phyloP scores from a whole-genome alignment of 73 alveolate genomes.

The Symbiodinium pilosum region DNA sequence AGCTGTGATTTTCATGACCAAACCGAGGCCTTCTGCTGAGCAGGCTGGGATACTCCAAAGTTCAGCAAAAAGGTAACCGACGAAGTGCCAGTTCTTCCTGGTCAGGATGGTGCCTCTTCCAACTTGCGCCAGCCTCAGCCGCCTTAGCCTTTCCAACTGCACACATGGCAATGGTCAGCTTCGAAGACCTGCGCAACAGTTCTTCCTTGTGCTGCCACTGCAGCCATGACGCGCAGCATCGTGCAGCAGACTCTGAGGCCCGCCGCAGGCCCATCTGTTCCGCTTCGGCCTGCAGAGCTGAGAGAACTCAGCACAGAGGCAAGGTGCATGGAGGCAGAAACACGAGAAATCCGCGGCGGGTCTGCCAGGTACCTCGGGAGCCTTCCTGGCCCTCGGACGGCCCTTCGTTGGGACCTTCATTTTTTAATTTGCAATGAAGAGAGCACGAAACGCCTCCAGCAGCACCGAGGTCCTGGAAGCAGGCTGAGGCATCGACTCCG shows the following conservation, averaged over 20 bases:
- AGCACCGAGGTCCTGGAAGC: slow-evolving; percentile 35
- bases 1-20: too few relatives aligned
- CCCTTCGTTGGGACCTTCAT: not conserved
- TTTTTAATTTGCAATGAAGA: not conserved
- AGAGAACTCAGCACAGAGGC: slow-evolving; percentile 81
- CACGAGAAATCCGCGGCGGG: too few relatives aligned
- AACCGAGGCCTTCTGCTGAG: too few relatives aligned
- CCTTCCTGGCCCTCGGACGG: slow-evolving; percentile 94
- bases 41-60: too few relatives aligned
- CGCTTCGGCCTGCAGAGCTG: slow-evolving; percentile 74
- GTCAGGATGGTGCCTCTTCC: slow-evolving; percentile 5
- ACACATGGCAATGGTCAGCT: too few relatives aligned
- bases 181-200: not conserved
- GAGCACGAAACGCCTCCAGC: not conserved
- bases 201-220: too few relatives aligned
- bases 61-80: too few relatives aligned
- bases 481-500: slow-evolving; percentile 72
- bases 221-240: too few relatives aligned
- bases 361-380: slow-evolving; percentile 61
- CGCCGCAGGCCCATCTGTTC: slow-evolving; percentile 1
- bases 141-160: too few relatives aligned
- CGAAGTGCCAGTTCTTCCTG: too few relatives aligned
- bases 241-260: too few relatives aligned
- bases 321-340: not conserved
- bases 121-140: not conserved